These are phyloP conservation scores for Penicillium waksmanii DNA, from an alignment of 495 filamentous ascomycete species.

Conservation along the genomic window DNA sequence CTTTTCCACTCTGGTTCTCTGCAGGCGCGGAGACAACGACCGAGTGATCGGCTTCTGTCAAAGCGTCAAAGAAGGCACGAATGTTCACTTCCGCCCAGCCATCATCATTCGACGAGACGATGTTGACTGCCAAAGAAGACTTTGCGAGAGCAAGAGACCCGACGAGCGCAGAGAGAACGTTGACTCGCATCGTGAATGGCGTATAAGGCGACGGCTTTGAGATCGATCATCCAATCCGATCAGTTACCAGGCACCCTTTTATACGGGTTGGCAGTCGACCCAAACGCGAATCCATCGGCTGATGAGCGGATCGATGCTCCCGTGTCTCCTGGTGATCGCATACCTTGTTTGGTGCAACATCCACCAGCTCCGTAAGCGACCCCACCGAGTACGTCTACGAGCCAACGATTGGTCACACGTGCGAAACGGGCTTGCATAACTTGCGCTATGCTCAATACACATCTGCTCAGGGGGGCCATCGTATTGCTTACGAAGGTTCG, in stretches of 20 bases:
- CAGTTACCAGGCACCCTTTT: not conserved
- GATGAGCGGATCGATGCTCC: not conserved
- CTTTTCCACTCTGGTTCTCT: conserved; percentile 65
- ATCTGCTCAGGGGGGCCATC: not conserved
- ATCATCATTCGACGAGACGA: conserved; percentile 71
- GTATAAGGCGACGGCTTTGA: not conserved
- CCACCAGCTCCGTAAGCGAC: not conserved
- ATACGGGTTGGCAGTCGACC: not conserved
- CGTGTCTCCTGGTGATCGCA: not conserved
- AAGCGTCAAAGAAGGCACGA: conserved; percentile 55
- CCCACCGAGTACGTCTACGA: not conserved
- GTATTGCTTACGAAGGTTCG: not conserved
- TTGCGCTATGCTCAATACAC: not conserved
- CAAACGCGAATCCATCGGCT: conserved; percentile 9
- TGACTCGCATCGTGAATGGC: conserved; percentile 15
- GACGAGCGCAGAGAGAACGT: conserved; percentile 8
- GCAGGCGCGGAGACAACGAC: conserved; percentile 67
- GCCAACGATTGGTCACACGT: not conserved
- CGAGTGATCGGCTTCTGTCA: conserved; percentile 57
- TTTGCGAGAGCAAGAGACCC: conserved; percentile 12
- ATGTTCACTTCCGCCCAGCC: conserved; percentile 73
- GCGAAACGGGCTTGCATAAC: not conserved
- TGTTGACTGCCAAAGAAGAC: conserved; percentile 48
- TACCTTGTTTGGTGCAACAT: not conserved
- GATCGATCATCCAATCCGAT: not conserved